Evolutionary conservation across 805 yeast species (phyloP), one percentile per base, ranked within the genome.

Genomic region (Hanseniaspora hatyaiensis): DNA sequence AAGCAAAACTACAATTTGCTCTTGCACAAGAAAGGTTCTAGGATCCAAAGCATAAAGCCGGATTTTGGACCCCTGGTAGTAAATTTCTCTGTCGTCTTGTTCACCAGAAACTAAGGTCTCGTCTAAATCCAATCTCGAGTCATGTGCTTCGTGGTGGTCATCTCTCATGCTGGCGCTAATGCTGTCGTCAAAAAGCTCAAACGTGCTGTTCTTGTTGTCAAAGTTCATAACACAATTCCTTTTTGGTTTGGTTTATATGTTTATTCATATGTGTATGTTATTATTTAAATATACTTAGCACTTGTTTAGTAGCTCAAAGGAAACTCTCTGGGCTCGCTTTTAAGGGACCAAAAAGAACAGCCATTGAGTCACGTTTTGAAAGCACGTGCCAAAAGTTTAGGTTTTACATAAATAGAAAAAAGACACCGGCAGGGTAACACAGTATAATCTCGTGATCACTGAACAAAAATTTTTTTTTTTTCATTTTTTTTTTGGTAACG

Each of bases 21-120:
- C 6, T 26, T 31, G 31, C 19, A 45, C 31, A 8, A 37, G 15
- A 12, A 9, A 18, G 5, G 29, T 31, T 13, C 32, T 22, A 2
- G 49, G 49, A 23, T 45, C 49, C 19, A 37, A 18, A 8, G 49
- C 38, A 26, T 45, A 37, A 22, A 45, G 4, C n/a, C 40, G 22
- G 9, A 45, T 30, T 3, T 20, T 8, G 3, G 20, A 20, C 5
- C 49, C 49, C 24, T 24, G 23, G 33, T 45, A 45, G 15, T 13
- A 20, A 6, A 43, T 15, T 20, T 34, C 41, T n/a, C 40, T 38
- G 19, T 43, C 41, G 4, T 34, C 3, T 16, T 18, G 34, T 2
- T 8, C 8, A 12, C 22, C 39, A 6, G 22, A 26, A 36, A 23
- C 29, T 1, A 36, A 11, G 8, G 39, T 23, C 2, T 36, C 39